Base-by-base conservation (phyloP, 768 basidiomycete species). In the Auricularia cornea region DNA sequence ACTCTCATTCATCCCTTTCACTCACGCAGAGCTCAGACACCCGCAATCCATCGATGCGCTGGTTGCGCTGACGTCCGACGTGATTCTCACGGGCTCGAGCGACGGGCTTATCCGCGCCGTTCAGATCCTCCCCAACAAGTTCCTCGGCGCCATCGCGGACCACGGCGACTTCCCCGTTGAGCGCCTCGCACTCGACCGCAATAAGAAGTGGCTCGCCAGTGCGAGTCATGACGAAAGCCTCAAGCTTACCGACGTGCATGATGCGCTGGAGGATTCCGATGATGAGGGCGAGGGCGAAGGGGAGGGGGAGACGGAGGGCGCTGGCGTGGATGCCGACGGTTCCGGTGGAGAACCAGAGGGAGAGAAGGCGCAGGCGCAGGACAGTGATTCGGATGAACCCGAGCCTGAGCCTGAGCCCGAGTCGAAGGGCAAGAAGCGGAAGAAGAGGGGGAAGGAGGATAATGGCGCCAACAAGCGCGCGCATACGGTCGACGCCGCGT, bases 81-180 rank as follows among this genome's bases (percentile, higher is more conserved):
- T 88, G 1, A 82, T 97, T 64, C 81, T 94, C 1, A 94, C 94
- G 1, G 94, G 94, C 5, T 96, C 94, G 0, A 93, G 93, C 5
- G 94, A 98, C 72, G 95, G 95, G 0, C 81, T 92, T 69, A 80
- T 98, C 48, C 85, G 94, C 54, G 91, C 91, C 18, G 88, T 95
- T 2, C 84, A 94, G 70, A 78, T 97, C 38, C 80, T 95, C 63
- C 95, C 95, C 1, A 94, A 90, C 62, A 92, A 92, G 71, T 80
- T 98, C 33, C 77, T 96, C 52, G 95, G 95, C 23, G 87, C 95
- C 59, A 87, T 98, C 44, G 89, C 89, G 14, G 91, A 94, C 67
- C 95, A 97, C 68, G 92, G 91, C 3, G 89, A 92, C 64, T 94
- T 91, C 75, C 94, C 95, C 5, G 84, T 98, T 59, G 95, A 98